Percentiles rank a stretch among this genome's conserved stretches.
These are phyloP conservation scores for Monosporascus sp. DNA, from an alignment of 2,329 filamentous ascomycete genomes.

Conservation along the genomic window DNA sequence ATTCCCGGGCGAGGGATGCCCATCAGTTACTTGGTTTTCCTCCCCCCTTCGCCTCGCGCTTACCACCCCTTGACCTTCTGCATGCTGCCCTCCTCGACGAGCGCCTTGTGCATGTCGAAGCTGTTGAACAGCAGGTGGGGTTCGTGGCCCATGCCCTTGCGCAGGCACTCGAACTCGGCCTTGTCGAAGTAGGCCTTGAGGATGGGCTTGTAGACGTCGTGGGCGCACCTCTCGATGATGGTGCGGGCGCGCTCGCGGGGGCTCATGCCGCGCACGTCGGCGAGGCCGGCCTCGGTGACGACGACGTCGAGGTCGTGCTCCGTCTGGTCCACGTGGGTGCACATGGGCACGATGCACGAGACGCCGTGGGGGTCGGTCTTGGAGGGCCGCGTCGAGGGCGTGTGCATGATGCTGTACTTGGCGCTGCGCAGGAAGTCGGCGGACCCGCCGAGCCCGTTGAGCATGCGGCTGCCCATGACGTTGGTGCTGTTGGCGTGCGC, in stretches of 20 bases:
- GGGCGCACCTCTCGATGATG: constrained; percentile 82
- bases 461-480: constrained; percentile 80
- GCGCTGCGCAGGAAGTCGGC: constrained; percentile 66
- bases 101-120: constrained; percentile 84
- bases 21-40: no score
- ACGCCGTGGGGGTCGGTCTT: constrained; percentile 81
- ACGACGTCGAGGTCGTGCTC: constrained; percentile 90
- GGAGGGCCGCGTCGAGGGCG: constrained; percentile 70
- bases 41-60: background rate
- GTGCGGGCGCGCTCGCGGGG: constrained; percentile 76
- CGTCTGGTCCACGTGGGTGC: constrained; percentile 86
- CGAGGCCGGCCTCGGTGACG: constrained; percentile 70
- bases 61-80: constrained; percentile 66
- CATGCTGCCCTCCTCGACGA: constrained; percentile 82
- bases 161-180: constrained; percentile 79
- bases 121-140: constrained; percentile 80
- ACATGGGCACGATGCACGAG: constrained; percentile 88
- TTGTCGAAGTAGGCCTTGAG: constrained; percentile 77
- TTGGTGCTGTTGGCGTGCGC: constrained; percentile 88
- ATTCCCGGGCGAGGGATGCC: no score
- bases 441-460: constrained; percentile 68
- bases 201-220: constrained; percentile 80
- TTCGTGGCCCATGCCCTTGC: constrained; percentile 85
- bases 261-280: constrained; percentile 76
- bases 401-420: constrained; percentile 91